Conservation (phyloP, 2,329 filamentous ascomycete genomes). For the Colletotrichum sp. region DNA sequence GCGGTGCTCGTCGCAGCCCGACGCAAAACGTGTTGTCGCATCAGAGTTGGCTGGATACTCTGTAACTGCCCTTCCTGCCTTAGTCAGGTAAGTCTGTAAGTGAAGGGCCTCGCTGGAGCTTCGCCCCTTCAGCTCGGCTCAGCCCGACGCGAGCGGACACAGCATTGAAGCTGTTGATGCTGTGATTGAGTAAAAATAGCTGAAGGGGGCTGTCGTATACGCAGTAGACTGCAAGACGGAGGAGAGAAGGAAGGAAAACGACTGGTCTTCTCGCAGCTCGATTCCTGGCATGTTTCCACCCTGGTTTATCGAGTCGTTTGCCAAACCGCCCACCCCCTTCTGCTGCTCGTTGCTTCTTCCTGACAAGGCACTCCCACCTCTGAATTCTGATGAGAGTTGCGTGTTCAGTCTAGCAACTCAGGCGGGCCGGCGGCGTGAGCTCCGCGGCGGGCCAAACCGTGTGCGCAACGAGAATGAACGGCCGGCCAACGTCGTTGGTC, state of each 20-base stretch:
- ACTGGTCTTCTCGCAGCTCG: neutral
- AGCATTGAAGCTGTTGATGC: constrained; percentile 1
- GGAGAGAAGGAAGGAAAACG: neutral
- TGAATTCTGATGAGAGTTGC: constrained; percentile 1
- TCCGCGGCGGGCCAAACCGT: constrained; percentile 2
- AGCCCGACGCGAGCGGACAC: neutral
- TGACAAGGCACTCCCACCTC: constrained; percentile 9
- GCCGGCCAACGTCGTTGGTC: neutral
- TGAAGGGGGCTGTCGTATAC: neutral
- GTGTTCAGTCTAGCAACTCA: neutral
- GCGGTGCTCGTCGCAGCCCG: neutral
- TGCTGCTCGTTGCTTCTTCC: constrained; percentile 12
- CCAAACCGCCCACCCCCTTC: neutral
- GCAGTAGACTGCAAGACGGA: neutral
- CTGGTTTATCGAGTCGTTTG: neutral
- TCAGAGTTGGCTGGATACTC: neutral
- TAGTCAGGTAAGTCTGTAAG: neutral
- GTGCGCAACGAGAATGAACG: neutral
- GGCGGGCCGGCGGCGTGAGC: neutral
- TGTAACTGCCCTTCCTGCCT: neutral
- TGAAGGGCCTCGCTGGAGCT: neutral
- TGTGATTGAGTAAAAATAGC: constrained; percentile 1
- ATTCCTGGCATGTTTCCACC: neutral
- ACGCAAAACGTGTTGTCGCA: constrained; percentile 12
- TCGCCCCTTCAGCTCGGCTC: neutral